These are phyloP conservation scores for Clarireedia homoeocarpa DNA, from an alignment of 2,329 filamentous ascomycete genomes.

Conservation along the genomic window DNA sequence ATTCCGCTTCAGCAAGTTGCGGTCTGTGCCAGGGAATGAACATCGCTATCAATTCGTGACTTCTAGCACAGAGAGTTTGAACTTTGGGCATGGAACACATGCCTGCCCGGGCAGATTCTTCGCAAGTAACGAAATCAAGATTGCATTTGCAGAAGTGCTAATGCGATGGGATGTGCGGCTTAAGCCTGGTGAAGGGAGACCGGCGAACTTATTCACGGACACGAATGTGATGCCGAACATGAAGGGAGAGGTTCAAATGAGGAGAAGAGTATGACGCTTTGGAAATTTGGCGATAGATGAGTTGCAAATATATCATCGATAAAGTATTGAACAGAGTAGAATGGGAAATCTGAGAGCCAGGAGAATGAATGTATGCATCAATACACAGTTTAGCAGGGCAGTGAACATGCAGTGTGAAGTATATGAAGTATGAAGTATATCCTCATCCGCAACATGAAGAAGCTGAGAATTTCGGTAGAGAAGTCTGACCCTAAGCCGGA, in stretches of 20 bases:
- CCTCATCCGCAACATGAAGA: too few relatives aligned
- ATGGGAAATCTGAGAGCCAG: too few relatives aligned
- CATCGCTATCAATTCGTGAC: slow-evolving; percentile 30
- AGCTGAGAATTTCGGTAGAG: too few relatives aligned
- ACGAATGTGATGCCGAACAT: slow-evolving; percentile 4
- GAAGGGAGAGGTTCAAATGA: slow-evolving; percentile 5
- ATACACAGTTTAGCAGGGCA: too few relatives aligned
- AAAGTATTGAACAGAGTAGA: too few relatives aligned
- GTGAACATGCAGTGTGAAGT: too few relatives aligned
- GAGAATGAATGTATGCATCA: too few relatives aligned
- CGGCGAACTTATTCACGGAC: slow-evolving; percentile 36
- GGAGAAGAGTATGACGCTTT: background rate
- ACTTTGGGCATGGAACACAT: slow-evolving; percentile 36
- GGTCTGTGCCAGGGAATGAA: slow-evolving; percentile 19
- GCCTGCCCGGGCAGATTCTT: slow-evolving; percentile 36
- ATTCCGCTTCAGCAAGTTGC: slow-evolving; percentile 21
- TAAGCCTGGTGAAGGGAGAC: slow-evolving; percentile 58
- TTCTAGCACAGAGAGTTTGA: slow-evolving; percentile 28
- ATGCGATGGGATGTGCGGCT: slow-evolving; percentile 27
- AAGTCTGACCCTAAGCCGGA: too few relatives aligned
- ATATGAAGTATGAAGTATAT: too few relatives aligned
- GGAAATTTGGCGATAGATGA: background rate
- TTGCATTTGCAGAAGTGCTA: slow-evolving; percentile 25
- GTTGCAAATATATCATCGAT: too few relatives aligned
- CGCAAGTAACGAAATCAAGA: slow-evolving; percentile 32